Base-by-base conservation (phyloP, 441 rosid genomes). In the Jatropha podagrica region DNA sequence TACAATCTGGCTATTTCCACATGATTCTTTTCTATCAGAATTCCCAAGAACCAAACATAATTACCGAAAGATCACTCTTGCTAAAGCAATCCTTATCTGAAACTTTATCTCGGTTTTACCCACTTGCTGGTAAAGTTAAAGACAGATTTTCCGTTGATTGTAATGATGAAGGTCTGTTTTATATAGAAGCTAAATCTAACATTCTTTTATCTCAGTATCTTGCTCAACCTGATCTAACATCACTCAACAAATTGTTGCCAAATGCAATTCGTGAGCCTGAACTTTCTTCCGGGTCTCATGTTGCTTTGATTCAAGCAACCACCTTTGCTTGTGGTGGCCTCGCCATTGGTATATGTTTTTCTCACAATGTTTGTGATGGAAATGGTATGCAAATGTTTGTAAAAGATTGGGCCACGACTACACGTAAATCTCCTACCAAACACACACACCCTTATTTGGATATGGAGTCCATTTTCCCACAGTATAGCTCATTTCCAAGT, bases 331-430 rank as follows among this genome's bases (percentile, higher is more conserved):
- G 61, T n/a, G 61, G 61, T 56, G 61, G 61, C 3, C n/a, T 56
- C 20, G 77, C 72, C 1, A 14, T 84, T 37, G 76, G 73, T 2
- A 2, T 75, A 4, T 41, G 69, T 76, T 1, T 73, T 37, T 68
- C 79, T 5, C 86, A 85, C 65, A 70, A 71, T 59, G 41, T 83
- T 4, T 76, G 60, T 6, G 83, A 85, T 55, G 76, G 70, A 67
- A 62, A 63, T 0, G 42, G 82, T 1, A 41, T 52, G 18, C 38
- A 55, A 3, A 72, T 61, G 8, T 83, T 86, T 44, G 12, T 77
- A 17, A 59, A 77, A 2, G 64, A 23, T 0, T 78, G 84, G 88
- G 83, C 86, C 0, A 76, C 73, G 1, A 4, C 73, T 2, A 3
- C 65, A 82, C 55, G 70, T 65, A 4, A 15, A 1, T 32, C 79